Base-by-base conservation (phyloP, 176 grass and related monocot species). In the Thinopyrum elongatum region DNA sequence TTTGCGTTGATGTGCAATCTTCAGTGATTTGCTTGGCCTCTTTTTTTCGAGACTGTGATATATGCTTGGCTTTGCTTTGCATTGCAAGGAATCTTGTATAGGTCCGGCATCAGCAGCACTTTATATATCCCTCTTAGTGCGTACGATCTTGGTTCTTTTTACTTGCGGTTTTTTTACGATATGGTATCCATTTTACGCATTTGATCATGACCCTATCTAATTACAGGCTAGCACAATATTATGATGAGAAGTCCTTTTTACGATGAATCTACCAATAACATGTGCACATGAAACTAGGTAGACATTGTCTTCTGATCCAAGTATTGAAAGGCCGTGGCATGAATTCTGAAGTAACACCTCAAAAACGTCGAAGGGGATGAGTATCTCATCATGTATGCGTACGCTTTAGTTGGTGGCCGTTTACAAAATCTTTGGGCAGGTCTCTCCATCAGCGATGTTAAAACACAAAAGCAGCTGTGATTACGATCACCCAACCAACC, bases 401-500 rank as follows among this genome's bases (percentile, higher is more conserved):
- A 15, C 63, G 47, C 65, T 86, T 84, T 86, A 39, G 71, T 74
- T 74, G 65, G 83, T 88, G 85, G 33, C 38, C 64, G 70, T 74
- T 57, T 17, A 41, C 28, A 47, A 76, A 65, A 57, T 89, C 39
- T 58, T 42, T 65, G 55, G 17, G 60, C 83, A 34, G 51, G 84
- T 74, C 51, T 33, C 85, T 4, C 55, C 86, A 83, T 88, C 77
- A 88, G 41, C 10, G 65, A 84, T 42, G 70, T 60, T 76, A 82
- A 75, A 90, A 92, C 62, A 82, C 63, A 90, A 92, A 86, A 67
- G 88, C 90, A 87, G 84, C 34, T 79, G 16, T 41, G 94, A 96
- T 84, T 90, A 64, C 38, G 94, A 96, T 91, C 22, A 70, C 83
- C 74, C 89, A 96, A 93, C 94, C 84, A 88, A 88, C 84, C 76